Evolutionary conservation across 306 rosid species (phyloP).

Genomic region (Corylus avellana): DNA sequence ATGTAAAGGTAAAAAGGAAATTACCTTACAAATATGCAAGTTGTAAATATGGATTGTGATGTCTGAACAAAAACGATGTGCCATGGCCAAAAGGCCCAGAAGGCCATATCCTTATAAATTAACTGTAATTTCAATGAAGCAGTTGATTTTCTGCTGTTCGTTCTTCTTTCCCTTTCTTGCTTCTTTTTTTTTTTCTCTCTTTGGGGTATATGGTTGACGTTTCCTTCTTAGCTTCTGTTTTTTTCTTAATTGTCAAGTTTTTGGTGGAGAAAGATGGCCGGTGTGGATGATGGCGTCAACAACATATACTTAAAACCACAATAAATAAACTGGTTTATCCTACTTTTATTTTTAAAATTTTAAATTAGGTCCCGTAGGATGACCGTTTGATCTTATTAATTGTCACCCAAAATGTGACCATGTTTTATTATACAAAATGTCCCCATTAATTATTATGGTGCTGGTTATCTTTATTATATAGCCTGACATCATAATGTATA

Average conservation of each 20-base stretch:
- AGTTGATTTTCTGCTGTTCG: background rate
- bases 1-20: background rate
- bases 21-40: background rate
- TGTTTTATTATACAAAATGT: too few relatives aligned
- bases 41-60: background rate
- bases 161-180: background rate
- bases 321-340: background rate
- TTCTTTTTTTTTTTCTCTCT: background rate
- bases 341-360: background rate
- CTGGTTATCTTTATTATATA: too few relatives aligned
- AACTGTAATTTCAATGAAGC: background rate
- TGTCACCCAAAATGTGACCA: too few relatives aligned
- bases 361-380: too few relatives aligned
- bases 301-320: background rate
- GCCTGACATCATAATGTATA: too few relatives aligned
- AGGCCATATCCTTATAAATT: background rate
- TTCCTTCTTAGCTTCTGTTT: conserved; percentile 12
- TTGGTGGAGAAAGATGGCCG: background rate
- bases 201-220: conserved; percentile 9
- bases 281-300: background rate
- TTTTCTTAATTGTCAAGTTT: background rate
- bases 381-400: too few relatives aligned
- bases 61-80: background rate
- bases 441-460: too few relatives aligned
- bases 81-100: background rate